Evolutionary conservation across 371 early-diverging fungal genomes (phyloP).

Genomic region (Rhizopus arrhizus): DNA sequence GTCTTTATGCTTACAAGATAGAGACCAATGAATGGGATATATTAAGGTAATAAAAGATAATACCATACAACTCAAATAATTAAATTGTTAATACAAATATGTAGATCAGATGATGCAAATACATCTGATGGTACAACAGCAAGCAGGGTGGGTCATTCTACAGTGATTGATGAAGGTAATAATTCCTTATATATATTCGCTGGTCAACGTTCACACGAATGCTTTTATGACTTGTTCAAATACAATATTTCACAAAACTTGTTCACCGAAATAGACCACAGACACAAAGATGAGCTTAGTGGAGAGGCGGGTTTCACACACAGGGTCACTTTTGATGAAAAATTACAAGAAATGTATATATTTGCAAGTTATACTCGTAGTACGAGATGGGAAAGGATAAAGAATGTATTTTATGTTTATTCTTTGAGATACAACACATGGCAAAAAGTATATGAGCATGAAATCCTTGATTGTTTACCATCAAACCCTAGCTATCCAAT

Average conservation of each 20-base stretch:
- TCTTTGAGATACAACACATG: slow-evolving; percentile 65
- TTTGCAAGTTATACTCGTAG: slow-evolving; percentile 57
- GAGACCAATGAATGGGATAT: slow-evolving; percentile 63
- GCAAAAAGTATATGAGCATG: slow-evolving; percentile 75
- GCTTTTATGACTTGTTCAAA: slow-evolving; percentile 72
- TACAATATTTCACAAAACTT: slow-evolving; percentile 79
- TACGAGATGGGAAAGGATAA: slow-evolving; percentile 56
- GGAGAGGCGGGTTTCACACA: slow-evolving; percentile 85
- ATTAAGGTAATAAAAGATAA: slow-evolving; percentile 48
- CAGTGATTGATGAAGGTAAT: slow-evolving; percentile 76
- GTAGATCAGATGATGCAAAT: slow-evolving; percentile 17
- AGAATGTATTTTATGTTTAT: slow-evolving; percentile 81
- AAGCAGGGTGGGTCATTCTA: slow-evolving; percentile 82
- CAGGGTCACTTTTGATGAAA: slow-evolving; percentile 78
- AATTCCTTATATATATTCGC: slow-evolving; percentile 87
- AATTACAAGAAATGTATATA: slow-evolving; percentile 81
- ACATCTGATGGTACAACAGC: not conserved
- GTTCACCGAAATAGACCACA: slow-evolving; percentile 73
- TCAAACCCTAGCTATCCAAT: not conserved
- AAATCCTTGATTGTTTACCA: slow-evolving; percentile 28
- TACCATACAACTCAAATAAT: not conserved
- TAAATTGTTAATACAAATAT: too few species aligned
- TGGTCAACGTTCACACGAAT: slow-evolving; percentile 83
- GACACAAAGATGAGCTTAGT: slow-evolving; percentile 70
- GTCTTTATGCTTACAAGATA: slow-evolving; percentile 82